These are phyloP conservation scores for Picochlorum sp. DNA, from an alignment of 139 green algal genomes.

Conservation along the genomic window DNA sequence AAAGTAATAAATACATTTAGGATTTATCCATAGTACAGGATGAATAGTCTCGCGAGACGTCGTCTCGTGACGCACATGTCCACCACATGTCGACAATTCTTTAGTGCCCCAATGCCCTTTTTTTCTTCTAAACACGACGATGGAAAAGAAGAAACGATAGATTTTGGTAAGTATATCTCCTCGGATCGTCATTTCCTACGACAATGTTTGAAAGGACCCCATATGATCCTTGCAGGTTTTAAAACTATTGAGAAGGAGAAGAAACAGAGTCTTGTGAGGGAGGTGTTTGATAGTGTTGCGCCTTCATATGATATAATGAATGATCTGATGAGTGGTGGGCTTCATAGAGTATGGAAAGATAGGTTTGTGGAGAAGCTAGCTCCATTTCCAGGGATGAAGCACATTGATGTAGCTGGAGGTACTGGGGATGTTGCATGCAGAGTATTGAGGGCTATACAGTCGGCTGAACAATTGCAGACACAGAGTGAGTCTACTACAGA, in stretches of 20 bases:
- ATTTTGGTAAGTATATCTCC: too few species aligned
- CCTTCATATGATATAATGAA: slow-evolving; percentile 97
- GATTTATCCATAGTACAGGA: too few species aligned
- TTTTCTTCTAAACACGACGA: too few species aligned
- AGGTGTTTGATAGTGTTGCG: slow-evolving; percentile 89
- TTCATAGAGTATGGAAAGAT: slow-evolving; percentile 98
- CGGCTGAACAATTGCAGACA: slow-evolving; percentile 29
- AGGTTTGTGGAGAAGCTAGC: slow-evolving; percentile 63
- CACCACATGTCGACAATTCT: too few species aligned
- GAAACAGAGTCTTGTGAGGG: slow-evolving; percentile 47
- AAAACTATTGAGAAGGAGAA: slow-evolving; percentile 42
- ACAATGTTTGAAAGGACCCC: background rate
- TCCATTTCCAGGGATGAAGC: slow-evolving; percentile 77
- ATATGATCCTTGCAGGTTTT: slow-evolving; percentile 41
- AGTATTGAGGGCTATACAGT: slow-evolving; percentile 41
- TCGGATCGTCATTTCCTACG: background rate
- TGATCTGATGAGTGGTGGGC: slow-evolving; percentile 92
- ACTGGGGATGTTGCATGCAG: slow-evolving; percentile 90
- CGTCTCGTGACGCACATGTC: too few species aligned
- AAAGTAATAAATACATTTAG: too few species aligned
- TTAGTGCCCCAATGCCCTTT: too few species aligned
- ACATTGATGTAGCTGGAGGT: slow-evolving; percentile 95
- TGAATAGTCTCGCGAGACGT: too few species aligned
- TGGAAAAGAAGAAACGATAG: too few species aligned
- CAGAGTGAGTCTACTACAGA: slow-evolving; percentile 21